phyloP scores from a whole-genome alignment of 2,329 filamentous ascomycete genomes.

The Aspergillus tubingensis region DNA sequence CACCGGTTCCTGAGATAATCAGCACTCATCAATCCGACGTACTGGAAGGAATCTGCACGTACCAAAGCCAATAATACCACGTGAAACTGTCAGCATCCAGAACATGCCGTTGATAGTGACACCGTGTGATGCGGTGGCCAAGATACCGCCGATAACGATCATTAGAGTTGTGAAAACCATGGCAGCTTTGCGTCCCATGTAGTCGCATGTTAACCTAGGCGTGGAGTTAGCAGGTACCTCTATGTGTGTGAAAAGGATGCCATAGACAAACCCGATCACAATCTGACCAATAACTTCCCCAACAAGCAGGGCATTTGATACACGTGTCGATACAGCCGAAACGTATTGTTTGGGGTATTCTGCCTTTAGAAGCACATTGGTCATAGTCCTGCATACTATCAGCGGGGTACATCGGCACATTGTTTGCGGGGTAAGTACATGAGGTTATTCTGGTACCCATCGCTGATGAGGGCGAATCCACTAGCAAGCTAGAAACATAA shows the following conservation, averaged over 20 bases:
- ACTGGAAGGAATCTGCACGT: background rate
- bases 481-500: background rate
- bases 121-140: constrained; percentile 1
- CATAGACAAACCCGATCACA: background rate
- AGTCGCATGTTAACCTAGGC: constrained; percentile 1
- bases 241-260: too few species aligned
- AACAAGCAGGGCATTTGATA: constrained; percentile 4
- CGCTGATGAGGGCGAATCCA: constrained; percentile 7
- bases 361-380: background rate
- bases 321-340: background rate
- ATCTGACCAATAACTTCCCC: constrained; percentile 5
- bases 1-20: background rate
- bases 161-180: constrained; percentile 1
- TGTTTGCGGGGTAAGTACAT: background rate
- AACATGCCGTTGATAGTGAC: constrained; percentile 6
- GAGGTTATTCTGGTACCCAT: constrained; percentile 9
- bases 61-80: constrained; percentile 7
- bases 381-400: background rate
- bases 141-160: constrained; percentile 4
- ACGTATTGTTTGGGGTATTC: constrained; percentile 8
- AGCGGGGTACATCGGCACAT: background rate
- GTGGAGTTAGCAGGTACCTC: background rate
- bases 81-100: constrained; percentile 6
- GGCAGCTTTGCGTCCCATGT: background rate
- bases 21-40: too few species aligned